Base-by-base conservation (phyloP, 176 grass and related monocot species). In the Ensete glaucum region DNA sequence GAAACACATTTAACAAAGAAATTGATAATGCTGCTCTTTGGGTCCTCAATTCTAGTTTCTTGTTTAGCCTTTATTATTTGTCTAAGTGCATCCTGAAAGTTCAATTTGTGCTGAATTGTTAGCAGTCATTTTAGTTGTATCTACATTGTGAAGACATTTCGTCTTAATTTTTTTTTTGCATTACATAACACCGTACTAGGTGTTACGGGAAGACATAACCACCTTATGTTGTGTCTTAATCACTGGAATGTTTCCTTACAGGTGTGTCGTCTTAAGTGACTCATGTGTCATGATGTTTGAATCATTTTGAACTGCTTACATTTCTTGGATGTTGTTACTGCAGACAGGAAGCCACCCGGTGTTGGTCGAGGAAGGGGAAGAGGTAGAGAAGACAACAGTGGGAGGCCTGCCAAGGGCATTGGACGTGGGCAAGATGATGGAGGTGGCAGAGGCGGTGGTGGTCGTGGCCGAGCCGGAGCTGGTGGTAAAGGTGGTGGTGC, bases 341-440 rank as follows among this genome's bases (percentile, higher is more conserved):
- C 88, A 98, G 94, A 98, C 82, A 89, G 94, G 88, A 98, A 82
- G 72, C 94, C 94, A 59, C 94, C 94, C 0, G 94, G 94, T 78
- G 94, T 98, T 70, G 94, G 94, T 49, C 90, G 90, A 0, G 94
- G 94, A 83, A 91, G 94, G 81, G 94, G 94, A 66, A 92, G 93
- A 54, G 87, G 87, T 29, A 79, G 85, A 9, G 90, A 84, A 53
- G 69, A 80, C 8, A 20, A 15, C 14, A 2, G 81, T 49, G 89
- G 91, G 49, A 83, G 85, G 62, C 75, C 81, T 53, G 91, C 83
- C 77, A 88, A 88, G 63, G 86, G 90, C 8, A 93, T 98, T 0
- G 94, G 94, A 0, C 87, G 88, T 6, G 83, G 93, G 62, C 94
- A 91, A 83, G 94, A 98, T 77, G 94, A 98, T 78, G 77, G 81